Conservation (phyloP, 306 rosid species). For the Rosa multiflora region DNA sequence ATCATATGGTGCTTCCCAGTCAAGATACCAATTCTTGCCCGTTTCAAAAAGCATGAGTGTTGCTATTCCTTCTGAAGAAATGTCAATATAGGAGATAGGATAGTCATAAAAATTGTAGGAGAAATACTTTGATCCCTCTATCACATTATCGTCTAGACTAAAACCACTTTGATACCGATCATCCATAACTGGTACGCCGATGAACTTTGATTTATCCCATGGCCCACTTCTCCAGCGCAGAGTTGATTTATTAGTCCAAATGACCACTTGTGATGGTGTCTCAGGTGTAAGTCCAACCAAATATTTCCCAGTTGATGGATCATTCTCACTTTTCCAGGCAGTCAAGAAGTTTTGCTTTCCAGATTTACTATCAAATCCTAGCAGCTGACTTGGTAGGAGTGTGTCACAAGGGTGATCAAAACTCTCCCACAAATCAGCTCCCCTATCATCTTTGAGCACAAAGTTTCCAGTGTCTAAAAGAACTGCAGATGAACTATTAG, state of each 20-base stretch:
- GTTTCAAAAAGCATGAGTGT: background rate
- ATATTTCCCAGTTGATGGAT: background rate
- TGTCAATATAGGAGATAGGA: background rate
- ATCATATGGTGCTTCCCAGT: background rate
- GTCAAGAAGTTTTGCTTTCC: background rate
- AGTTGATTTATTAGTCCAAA: background rate
- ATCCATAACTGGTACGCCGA: conserved; percentile 36
- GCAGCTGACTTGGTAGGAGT: background rate
- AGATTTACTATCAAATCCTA: background rate
- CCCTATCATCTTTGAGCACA: background rate
- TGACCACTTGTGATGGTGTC: background rate
- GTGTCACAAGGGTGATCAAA: background rate
- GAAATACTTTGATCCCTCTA: conserved; percentile 25
- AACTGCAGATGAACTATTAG: background rate
- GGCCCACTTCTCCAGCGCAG: conserved; percentile 57
- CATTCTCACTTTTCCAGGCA: background rate
- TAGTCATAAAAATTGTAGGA: background rate
- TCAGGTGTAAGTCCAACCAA: background rate
- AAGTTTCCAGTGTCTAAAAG: background rate
- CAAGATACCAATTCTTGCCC: background rate
- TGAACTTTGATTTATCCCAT: conserved; percentile 47
- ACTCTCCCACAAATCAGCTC: background rate
- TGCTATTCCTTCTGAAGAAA: background rate
- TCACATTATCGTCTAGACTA: conserved; percentile 15
- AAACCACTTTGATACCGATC: conserved; percentile 27